Evolutionary conservation across 139 green algal genomes (phyloP), one percentile per base, ranked within the genome.

Genomic region (Tetradesmus obliquus): DNA sequence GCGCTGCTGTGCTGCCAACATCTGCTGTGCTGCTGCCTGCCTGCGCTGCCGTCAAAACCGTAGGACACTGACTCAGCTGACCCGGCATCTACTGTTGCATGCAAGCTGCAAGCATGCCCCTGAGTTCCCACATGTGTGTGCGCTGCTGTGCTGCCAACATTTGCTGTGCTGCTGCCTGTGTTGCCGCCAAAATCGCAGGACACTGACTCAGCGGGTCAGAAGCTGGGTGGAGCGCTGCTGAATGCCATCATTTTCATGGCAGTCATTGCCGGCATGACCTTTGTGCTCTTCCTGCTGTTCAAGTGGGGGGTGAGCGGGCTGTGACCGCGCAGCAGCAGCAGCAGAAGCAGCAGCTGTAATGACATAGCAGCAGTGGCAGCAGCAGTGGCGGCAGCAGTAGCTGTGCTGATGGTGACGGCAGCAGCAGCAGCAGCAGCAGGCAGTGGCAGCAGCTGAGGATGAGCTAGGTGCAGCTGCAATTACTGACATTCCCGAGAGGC

Each of bases 231-330:
- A 1, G 96, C 96, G 0, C 55, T 99, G 8, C 89, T 99, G 1
- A 99, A 99, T 88, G 97, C 98, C 1, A 57, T 98, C 20, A 97
- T 99, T 1, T 99, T 99, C 84, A 95, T 99, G 1, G 91, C 13
- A 2, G 93, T 98, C 9, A 95, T 99, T 62, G 95, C 93, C 5
- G 93, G 92, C 5, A 98, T 99, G 94, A 99, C 98, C 0, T 98
- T 99, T 74, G 62, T 97, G 0, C 93, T 99, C 6, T 96, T 99
- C 53, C 87, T 98, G 0, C 94, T 99, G 0, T 99, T 99, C 96
- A 99, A 99, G 81, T 97, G 98, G 81, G 94, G 95, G 92, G 97
- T 97, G 82, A 90, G 94, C 57, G 86, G 12, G n/a, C n/a, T 4
- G 20, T 13, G n/a, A 19, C 74, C 0, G 19, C 20, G 15, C 53